Percentiles rank a stretch among this genome's conserved stretches.
Conservation (phyloP, 495 filamentous ascomycete genomes). For the Zalerion maritima region DNA sequence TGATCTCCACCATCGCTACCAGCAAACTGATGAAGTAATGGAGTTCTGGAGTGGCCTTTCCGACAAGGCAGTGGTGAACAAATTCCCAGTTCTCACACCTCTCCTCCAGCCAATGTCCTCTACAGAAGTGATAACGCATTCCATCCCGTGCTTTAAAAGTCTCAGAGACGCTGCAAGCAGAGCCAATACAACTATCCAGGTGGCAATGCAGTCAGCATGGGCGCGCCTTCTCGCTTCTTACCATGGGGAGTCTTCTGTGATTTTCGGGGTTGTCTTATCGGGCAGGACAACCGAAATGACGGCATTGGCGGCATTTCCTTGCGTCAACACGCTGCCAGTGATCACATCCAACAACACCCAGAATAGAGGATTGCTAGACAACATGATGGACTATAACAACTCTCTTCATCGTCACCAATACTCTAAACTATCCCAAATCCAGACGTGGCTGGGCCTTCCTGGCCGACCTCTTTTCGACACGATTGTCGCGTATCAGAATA, state of each 20-base stretch:
- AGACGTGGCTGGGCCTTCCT: constrained; percentile 44
- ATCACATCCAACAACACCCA: constrained; percentile 30
- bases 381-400: constrained; percentile 47
- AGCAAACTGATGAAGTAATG: constrained; percentile 20
- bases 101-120: constrained; percentile 24
- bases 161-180: constrained; percentile 39
- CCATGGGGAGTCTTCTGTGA: constrained; percentile 49
- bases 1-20: constrained; percentile 18
- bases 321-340: constrained; percentile 59
- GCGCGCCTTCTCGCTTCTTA: constrained; percentile 53
- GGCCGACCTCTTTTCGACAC: constrained; percentile 59
- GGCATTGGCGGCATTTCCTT: constrained; percentile 47
- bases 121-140: constrained; percentile 26
- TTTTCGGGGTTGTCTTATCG: constrained; percentile 62
- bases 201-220: constrained; percentile 62
- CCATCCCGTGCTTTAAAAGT: constrained; percentile 16
- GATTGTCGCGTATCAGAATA: constrained; percentile 64
- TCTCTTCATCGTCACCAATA: constrained; percentile 51
- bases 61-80: constrained; percentile 36
- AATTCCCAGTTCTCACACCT: constrained; percentile 57
- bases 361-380: constrained; percentile 38
- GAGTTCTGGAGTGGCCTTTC: constrained; percentile 48
- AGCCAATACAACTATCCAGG: constrained; percentile 52
- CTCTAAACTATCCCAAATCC: constrained; percentile 49
- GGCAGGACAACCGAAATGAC: constrained; percentile 44